These are phyloP conservation scores for Neophaeococcomyces mojaviensis DNA, from an alignment of 2,329 filamentous ascomycete species.

Conservation along the genomic window DNA sequence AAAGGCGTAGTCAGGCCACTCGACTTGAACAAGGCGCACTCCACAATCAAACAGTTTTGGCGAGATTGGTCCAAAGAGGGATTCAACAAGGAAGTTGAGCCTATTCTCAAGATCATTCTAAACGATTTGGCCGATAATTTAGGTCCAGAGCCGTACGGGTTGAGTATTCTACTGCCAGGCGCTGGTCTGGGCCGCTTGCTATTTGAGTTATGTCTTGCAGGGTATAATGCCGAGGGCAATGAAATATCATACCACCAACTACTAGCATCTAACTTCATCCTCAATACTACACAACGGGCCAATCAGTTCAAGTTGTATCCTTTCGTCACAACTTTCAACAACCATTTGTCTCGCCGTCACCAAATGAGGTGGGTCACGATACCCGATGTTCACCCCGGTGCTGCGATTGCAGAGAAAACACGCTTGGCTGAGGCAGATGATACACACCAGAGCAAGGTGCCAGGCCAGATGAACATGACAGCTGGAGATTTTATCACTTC, in stretches of 20 bases:
- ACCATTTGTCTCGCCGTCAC: slow-evolving; percentile 64
- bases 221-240: slow-evolving; percentile 76
- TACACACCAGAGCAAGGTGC: slow-evolving; percentile 24
- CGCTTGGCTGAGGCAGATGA: neutral
- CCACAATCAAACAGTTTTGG: slow-evolving; percentile 87
- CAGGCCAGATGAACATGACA: slow-evolving; percentile 80
- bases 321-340: slow-evolving; percentile 82
- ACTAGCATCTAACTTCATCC: slow-evolving; percentile 63
- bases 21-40: slow-evolving; percentile 85
- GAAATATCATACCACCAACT: slow-evolving; percentile 96
- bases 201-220: slow-evolving; percentile 70
- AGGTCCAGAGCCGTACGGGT: slow-evolving; percentile 29
- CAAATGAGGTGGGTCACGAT: slow-evolving; percentile 68
- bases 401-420: slow-evolving; percentile 40
- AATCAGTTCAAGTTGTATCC: slow-evolving; percentile 69
- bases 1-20: slow-evolving; percentile 59
- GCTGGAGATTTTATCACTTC: slow-evolving; percentile 88
- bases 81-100: slow-evolving; percentile 57
- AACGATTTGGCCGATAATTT: slow-evolving; percentile 51
- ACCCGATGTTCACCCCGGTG: slow-evolving; percentile 71
- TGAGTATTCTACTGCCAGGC: slow-evolving; percentile 75
- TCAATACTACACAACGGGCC: slow-evolving; percentile 47
- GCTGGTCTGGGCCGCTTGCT: slow-evolving; percentile 83
- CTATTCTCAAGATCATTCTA: slow-evolving; percentile 69
- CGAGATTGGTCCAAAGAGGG: slow-evolving; percentile 88